Conservation (phyloP, 139 green algal genomes). For the Coelastrella sp. region DNA sequence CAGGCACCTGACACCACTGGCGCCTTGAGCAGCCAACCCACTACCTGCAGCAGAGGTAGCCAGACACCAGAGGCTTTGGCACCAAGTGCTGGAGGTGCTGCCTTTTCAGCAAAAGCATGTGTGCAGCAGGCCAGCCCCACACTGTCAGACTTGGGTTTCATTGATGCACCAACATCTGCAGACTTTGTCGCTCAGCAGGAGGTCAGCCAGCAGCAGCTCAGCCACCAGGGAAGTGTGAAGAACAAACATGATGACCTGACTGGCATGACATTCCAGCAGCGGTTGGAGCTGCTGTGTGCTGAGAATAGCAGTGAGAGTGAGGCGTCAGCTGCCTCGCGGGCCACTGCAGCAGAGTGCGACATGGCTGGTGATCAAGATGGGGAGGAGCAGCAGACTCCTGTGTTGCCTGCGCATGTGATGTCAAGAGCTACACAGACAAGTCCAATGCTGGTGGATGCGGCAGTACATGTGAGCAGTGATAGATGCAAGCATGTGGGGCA, state of each 20-base stretch:
- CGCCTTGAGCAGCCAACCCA: no score
- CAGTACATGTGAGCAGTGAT: neutral
- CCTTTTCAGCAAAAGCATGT: no score
- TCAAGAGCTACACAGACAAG: conserved; percentile 25
- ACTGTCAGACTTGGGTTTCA: conserved; percentile 2
- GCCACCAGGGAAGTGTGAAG: neutral
- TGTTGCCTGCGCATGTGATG: conserved; percentile 1
- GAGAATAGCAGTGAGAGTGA: neutral
- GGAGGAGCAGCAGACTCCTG: neutral
- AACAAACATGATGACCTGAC: neutral
- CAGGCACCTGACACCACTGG: neutral
- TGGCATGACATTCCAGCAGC: conserved; percentile 40
- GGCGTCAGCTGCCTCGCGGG: neutral
- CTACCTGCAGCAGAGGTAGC: neutral
- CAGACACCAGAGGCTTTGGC: neutral
- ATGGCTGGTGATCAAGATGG: neutral
- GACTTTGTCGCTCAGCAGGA: neutral
- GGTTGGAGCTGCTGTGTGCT: conserved; percentile 22
- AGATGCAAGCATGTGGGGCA: no score
- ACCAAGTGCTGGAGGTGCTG: no score
- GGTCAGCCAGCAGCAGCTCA: no score
- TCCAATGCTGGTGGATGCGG: conserved; percentile 13
- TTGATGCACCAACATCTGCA: neutral
- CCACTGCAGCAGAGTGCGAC: neutral
- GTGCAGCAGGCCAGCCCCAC: neutral